Evolutionary conservation across 257 asterid genomes (phyloP), one percentile per base, ranked within the genome.

Genomic region (Verbascum thapsus): DNA sequence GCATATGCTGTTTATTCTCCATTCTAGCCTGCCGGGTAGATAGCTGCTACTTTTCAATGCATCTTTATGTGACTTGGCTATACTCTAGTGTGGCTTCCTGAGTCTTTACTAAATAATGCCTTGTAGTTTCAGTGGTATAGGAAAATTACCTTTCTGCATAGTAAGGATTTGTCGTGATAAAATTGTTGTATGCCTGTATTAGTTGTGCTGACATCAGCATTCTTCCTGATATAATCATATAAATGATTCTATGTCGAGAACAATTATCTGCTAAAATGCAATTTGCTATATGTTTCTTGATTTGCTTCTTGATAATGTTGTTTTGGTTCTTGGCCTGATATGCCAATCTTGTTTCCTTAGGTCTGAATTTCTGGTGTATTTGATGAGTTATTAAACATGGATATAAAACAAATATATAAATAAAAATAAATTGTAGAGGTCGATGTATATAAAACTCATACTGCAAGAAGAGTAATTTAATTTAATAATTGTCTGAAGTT

Each of bases 81-180:
- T 61, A 30, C 55, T 55, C 39, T 44, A 13, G 48, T 38, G 68
- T 51, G 53, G 12, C 49, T 61, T 42, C 60, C 44, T 61, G 48
- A 54, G n/a, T n/a, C n/a, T n/a, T n/a, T n/a, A n/a, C 38, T 39
- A 18, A 64, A 61, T 71, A 63, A 56, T 58, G 34, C 49, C 10
- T 13, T n/a, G 55, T 59, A 42, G 57, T 64, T 39, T 47, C 56
- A 22, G 35, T 55, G 30, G 16, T 48, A 9, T 39, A 53, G 48
- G 13, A 20, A 5, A 39, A 4, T 37, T 47, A 34, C 53, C 35
- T 22, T n/a, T 55, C 11, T 19, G n/a, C 32, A 6, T 41, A 35
- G 41, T 32, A 12, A 47, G 34, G 23, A 0, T 56, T 42, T 13
- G 65, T 47, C 20, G n/a, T 53, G 40, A 34, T 38, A 45, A 38